Base-by-base conservation (phyloP, 768 basidiomycete genomes). In the Asterophora lycoperdoides region DNA sequence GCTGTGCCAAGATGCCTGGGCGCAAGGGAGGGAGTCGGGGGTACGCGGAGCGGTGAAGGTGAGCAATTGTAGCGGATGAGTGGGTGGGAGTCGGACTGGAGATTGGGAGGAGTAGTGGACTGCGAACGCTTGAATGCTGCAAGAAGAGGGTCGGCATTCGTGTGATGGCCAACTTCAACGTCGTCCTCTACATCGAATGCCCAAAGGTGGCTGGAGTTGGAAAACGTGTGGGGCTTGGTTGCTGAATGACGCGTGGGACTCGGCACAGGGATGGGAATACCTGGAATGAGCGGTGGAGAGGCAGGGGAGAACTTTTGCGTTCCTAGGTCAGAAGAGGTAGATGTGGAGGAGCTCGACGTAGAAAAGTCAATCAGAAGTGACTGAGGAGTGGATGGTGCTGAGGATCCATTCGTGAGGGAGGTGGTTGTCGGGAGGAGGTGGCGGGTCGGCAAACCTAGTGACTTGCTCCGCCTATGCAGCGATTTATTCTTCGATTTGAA, bases 261-360 rank as follows among this genome's bases (percentile, higher is more conserved):
- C 26, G 52, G 17, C 10, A 30, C 23, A 5, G 60, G 60, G 20
- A 61, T 56, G 17, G 60, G 56, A 15, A 61, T 34, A 14, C 49
- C 56, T 26, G 60, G 57, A 34, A 61, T 59, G 34, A 61, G 57
- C 4, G 57, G 59, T 32, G 48, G 44, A 23, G 26, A 46, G 29
- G 30, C 45, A 18, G 55, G 36, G 20, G 47, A 43, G 39, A 57
- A 39, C 23, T 52, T 55, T 26, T 57, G 57, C 17, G 56, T 56
- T 3, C 60, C 60, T 8, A 61, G 40, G 38, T 61, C 60, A 3
- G 60, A 61, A 6, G 60, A 57, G 7, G 58, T 46, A 1, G 56
- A 45, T 11, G 46, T 39, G 26, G 59, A 58, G 18, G 55, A 56
- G 14, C 33, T 42, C 15, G 60, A 55, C 6, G 51, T 38, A 8